These are phyloP conservation scores for Pseudisothecium myosuroides DNA, from an alignment of 225 moss, liverwort and hornwort genomes.

Conservation along the genomic window DNA sequence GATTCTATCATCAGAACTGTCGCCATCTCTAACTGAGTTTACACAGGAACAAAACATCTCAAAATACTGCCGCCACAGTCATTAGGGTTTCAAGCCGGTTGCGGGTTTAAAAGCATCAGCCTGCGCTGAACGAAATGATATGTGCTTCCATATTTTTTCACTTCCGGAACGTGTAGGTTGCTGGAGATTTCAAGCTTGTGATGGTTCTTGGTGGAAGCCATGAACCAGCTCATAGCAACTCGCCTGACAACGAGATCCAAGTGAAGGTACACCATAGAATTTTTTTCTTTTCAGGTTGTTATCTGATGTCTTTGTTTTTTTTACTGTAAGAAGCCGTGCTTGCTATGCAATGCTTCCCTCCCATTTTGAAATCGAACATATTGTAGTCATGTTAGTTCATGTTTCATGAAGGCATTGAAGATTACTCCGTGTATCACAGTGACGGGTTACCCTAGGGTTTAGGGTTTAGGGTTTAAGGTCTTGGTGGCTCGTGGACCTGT, in stretches of 20 bases:
- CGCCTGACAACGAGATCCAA: neutral
- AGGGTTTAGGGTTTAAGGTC: neutral
- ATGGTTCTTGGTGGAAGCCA: too few species aligned
- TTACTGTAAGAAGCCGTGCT: too few species aligned
- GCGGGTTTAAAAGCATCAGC: too few species aligned
- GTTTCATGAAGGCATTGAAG: neutral
- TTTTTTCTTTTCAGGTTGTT: neutral
- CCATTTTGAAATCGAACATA: too few species aligned
- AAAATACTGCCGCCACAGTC: neutral
- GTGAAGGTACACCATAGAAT: too few species aligned
- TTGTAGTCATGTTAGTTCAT: neutral
- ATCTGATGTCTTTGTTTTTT: neutral
- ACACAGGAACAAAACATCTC: neutral
- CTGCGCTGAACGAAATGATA: accelerated
- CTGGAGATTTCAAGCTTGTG: too few species aligned
- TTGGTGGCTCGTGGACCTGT: neutral
- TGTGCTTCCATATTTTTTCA: too few species aligned
- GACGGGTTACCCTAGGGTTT: neutral
- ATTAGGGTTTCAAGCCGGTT: neutral
- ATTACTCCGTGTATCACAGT: too few species aligned
- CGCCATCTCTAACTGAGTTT: neutral
- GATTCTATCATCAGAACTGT: neutral
- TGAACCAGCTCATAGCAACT: neutral
- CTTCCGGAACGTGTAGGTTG: too few species aligned
- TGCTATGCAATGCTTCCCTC: neutral